Conservation (phyloP, 768 basidiomycete species). For the Suillus luteus region DNA sequence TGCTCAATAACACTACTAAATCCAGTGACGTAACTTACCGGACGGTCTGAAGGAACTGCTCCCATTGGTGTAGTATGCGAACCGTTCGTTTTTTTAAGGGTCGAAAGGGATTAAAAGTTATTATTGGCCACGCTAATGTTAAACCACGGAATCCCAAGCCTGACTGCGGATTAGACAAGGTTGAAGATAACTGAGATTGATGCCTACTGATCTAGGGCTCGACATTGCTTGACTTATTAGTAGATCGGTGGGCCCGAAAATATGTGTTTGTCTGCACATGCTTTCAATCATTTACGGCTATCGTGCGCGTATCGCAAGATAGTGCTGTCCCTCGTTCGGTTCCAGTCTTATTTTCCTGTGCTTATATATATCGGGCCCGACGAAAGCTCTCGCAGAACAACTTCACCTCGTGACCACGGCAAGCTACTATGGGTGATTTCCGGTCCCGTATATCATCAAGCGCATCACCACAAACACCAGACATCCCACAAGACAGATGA, state of each 20-base stretch:
- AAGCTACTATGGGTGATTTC: not conserved
- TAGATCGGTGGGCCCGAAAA: not conserved
- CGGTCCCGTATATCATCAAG: not conserved
- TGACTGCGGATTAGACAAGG: not conserved
- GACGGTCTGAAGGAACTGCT: too few species aligned
- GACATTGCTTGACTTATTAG: not conserved
- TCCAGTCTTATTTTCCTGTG: not conserved
- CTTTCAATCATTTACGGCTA: not conserved
- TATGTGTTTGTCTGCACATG: not conserved
- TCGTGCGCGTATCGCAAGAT: not conserved
- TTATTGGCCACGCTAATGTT: conserved; percentile 3
- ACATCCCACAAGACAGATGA: not conserved
- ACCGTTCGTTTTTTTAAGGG: not conserved
- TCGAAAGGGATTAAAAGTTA: not conserved
- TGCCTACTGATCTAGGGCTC: not conserved
- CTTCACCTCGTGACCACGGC: not conserved
- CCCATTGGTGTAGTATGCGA: not conserved
- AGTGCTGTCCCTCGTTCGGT: not conserved
- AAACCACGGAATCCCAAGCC: not conserved
- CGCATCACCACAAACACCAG: not conserved
- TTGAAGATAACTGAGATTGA: not conserved
- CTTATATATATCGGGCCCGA: not conserved
- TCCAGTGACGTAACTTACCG: not conserved
- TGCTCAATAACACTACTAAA: not conserved
- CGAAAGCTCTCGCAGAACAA: not conserved